Conservation (phyloP, 352 stramenopile species). For the Globisporangium solare region DNA sequence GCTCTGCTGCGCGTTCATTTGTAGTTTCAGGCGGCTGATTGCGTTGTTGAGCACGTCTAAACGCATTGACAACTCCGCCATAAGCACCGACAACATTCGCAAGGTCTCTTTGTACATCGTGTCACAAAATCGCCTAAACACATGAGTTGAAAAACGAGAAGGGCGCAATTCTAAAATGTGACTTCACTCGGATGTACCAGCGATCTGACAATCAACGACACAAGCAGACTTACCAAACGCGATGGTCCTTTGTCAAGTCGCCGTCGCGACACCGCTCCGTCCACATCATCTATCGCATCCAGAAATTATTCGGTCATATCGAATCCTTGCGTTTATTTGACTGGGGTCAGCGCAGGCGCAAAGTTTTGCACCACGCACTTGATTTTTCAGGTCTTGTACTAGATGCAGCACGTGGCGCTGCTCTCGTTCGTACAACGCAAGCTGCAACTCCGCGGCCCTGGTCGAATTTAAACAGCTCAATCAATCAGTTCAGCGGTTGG, state of each 20-base stretch:
- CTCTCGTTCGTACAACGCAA: slow-evolving; percentile 6
- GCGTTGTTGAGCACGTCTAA: neutral
- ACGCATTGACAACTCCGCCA: slow-evolving; percentile 2
- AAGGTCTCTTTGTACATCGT: slow-evolving; percentile 18
- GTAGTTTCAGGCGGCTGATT: neutral
- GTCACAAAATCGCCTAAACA: slow-evolving; percentile 21
- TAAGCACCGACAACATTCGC: slow-evolving; percentile 10
- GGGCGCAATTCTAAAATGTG: neutral
- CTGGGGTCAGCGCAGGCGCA: no score
- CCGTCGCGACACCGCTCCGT: slow-evolving; percentile 14
- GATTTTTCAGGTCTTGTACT: slow-evolving; percentile 11
- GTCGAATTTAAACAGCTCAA: no score
- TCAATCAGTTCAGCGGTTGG: no score
- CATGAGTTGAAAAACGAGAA: neutral
- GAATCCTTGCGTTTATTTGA: no score
- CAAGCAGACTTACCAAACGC: slow-evolving; percentile 18
- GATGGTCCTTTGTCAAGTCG: slow-evolving; percentile 17
- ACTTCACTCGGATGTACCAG: no score
- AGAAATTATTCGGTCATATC: neutral
- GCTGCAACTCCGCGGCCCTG: neutral
- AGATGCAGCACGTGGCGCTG: slow-evolving; percentile 1
- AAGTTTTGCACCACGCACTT: slow-evolving; percentile 1
- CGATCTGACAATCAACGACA: no score
- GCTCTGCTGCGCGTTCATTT: neutral
- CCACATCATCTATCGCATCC: slow-evolving; percentile 17